phyloP scores from a whole-genome alignment of 2,329 filamentous ascomycete genomes.

The Fonsecaea nubica region DNA sequence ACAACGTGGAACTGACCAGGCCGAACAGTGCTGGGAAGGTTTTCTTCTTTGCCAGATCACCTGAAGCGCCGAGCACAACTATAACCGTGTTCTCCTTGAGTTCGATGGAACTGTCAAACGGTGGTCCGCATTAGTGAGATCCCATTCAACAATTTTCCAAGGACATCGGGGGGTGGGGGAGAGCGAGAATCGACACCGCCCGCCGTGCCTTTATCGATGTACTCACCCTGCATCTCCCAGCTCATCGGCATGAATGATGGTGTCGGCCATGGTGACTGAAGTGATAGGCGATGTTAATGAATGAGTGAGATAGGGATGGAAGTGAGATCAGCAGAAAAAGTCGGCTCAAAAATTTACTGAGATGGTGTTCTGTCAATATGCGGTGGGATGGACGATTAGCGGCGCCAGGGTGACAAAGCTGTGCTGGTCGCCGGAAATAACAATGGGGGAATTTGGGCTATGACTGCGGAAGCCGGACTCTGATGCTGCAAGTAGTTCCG shows the following conservation, averaged over 20 bases:
- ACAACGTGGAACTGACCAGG: slow-evolving; percentile 70
- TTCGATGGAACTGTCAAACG: slow-evolving; percentile 74
- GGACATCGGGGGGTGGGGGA: slow-evolving; percentile 17
- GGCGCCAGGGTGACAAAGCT: slow-evolving; percentile 26
- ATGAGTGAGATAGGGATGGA: slow-evolving; percentile 25
- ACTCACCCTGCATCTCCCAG: slow-evolving; percentile 61
- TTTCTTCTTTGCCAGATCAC: slow-evolving; percentile 99
- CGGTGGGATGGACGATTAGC: slow-evolving; percentile 21
- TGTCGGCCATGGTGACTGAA: slow-evolving; percentile 55
- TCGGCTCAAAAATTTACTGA: slow-evolving; percentile 9
- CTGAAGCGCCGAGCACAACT: slow-evolving; percentile 93
- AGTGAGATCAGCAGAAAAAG: slow-evolving; percentile 15
- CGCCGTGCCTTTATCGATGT: slow-evolving; percentile 13
- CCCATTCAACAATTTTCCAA: slow-evolving; percentile 17
- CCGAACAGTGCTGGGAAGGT: slow-evolving; percentile 99
- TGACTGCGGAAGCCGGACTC: slow-evolving; percentile 14
- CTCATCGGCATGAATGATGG: slow-evolving; percentile 58
- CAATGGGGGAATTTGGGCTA: neutral
- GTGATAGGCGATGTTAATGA: slow-evolving; percentile 6
- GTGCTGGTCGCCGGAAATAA: slow-evolving; percentile 21
- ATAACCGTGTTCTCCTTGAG: slow-evolving; percentile 98
- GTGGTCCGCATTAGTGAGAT: slow-evolving; percentile 11
- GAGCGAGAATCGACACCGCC: slow-evolving; percentile 17
- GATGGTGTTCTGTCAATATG: slow-evolving; percentile 16
- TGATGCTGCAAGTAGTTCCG: slow-evolving; percentile 9